Evolutionary conservation across 805 yeast species (phyloP), one percentile per base, ranked within the genome.

Genomic region (Kurtzmaniella fragi): DNA sequence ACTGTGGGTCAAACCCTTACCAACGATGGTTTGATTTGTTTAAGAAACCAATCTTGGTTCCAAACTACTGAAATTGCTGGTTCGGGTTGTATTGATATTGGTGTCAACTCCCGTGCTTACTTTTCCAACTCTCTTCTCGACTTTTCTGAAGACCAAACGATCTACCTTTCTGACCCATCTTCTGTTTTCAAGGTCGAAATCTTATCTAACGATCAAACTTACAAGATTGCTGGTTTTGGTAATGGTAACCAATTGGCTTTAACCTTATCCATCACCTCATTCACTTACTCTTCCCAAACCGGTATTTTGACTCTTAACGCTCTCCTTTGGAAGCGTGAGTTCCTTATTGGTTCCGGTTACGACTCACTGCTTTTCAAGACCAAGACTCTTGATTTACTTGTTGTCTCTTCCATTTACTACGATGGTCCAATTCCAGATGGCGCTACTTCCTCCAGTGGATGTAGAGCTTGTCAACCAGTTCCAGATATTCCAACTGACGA

Each of bases 1-100:
- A 20, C 41, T 9, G 30, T 35, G 14, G 42, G 33, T 6, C 28
- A 26, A 10, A n/a, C 43, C 16, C 48, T 57, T 28, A 45, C 41
- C 29, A 59, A 59, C 35, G 37, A 45, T 25, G 64, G 64, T 38
- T 44, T 48, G 15, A 56, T 59, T 38, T 59, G 64, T 44, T 48
- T 59, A 39, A 42, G 44, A 20, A 53, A 54, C 36, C 42, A 43
- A 32, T 42, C 35, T n/a, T 59, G 51, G 40, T 36, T 42, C 7
- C 61, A 54, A 45, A 42, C 54, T 10, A 47, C 54, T 17, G 36
- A n/a, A 26, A 47, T 59, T 28, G n/a, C 26, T 1, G 62, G 62
- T 34, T 34, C 37, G 17, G 64, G 64, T 36, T 59, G 64, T 47
- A 40, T 53, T 17, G 43, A 52, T 28, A 38, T 50, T 36, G 49